Evolutionary conservation across 805 yeast species (phyloP).

Genomic region (Torulaspora maleeae): DNA sequence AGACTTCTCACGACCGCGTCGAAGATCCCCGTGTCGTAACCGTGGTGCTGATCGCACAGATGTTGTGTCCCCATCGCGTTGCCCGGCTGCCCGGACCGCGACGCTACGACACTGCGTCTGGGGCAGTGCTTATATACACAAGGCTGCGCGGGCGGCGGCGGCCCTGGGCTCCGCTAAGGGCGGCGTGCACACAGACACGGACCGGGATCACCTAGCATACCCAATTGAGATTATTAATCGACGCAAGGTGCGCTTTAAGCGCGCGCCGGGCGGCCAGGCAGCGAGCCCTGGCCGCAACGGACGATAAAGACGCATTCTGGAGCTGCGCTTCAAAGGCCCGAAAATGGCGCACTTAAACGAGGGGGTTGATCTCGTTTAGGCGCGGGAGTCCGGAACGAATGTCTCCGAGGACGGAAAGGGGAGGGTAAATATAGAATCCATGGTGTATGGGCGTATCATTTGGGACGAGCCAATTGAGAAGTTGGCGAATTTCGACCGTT

Average conservation of each 20-base stretch:
- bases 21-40: constrained; percentile 11
- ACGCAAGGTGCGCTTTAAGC: neutral
- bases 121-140: too few species aligned
- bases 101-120: neutral
- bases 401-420: too few species aligned
- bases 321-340: neutral
- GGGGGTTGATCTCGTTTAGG: too few species aligned
- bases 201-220: neutral
- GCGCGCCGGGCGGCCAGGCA: neutral
- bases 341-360: neutral
- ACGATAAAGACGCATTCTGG: too few species aligned
- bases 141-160: too few species aligned
- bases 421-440: neutral
- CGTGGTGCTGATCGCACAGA: constrained; percentile 11
- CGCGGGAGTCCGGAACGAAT: too few species aligned
- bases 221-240: constrained; percentile 4
- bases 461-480: constrained; percentile 9
- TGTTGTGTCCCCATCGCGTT: constrained; percentile 3
- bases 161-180: too few species aligned
- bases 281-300: too few species aligned
- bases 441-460: neutral
- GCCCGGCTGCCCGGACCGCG: neutral
- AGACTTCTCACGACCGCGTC: constrained; percentile 7
- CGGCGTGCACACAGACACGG: too few species aligned
- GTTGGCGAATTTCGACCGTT: neutral